Evolutionary conservation across 1,139 yeast genomes (phyloP), one percentile per base, ranked within the genome.

Genomic region (Yamadazyma oceani): DNA sequence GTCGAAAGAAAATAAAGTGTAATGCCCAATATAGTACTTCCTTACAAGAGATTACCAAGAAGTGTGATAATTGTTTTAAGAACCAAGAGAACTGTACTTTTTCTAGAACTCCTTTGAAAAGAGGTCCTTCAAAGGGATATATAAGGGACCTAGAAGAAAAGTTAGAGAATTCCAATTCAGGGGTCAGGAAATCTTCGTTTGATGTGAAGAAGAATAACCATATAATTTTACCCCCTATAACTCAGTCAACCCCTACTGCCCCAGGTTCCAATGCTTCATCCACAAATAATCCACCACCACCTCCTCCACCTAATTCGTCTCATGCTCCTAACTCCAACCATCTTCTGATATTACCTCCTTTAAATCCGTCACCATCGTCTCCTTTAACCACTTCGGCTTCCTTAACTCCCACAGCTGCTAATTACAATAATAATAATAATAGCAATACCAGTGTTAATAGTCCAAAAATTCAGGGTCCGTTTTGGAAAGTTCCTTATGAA

Each of bases 121-220:
- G 94, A 48, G 94, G 92, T 0, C 94, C 94, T 0, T 73, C 85
- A 2, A 84, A 83, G 53, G 90, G 90, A 1, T 82, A 78, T 49
- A 68, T 73, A 9, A 60, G 75, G 32, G 73, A 66, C 37, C 50
- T 58, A 37, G 76, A 65, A 38, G 75, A 69, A 21, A 34, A 43
- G 28, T 35, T 38, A 15, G 64, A 56, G 21, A 37, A 35, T 15
- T 31, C 27, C 8, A 31, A n/a, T 21, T n/a, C 13, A 8, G 30
- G 30, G 19, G n/a, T 23, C 16, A 25, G 15, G 7, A 22, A 22
- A 12, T 19, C 24, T 19, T 19, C 32, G 19, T 19, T 29, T n/a
- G 32, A 29, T 12, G 10, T 19, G 9, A 22, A 17, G 15, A 33
- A 34, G 17, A 28, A 31, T 21, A 31, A 33, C 17, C 37, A 34